Percentiles rank a stretch among this genome's conserved stretches.
phyloP scores from a whole-genome alignment of 495 filamentous ascomycete genomes.

The Annulohypoxylon nitens region DNA sequence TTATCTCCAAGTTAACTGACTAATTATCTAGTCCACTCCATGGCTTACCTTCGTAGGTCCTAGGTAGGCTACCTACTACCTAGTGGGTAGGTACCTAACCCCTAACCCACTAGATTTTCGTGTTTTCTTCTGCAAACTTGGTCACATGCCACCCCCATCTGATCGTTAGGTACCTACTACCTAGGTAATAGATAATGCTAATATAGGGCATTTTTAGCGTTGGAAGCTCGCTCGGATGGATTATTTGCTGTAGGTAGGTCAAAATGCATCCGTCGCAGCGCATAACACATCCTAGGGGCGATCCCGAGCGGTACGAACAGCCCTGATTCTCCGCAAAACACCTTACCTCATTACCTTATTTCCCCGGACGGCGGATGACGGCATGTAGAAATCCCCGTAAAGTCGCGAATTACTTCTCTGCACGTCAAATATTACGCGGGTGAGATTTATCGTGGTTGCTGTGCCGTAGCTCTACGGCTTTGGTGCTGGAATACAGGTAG shows the following conservation, averaged over 20 bases:
- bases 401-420: neutral
- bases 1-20: slow-evolving; percentile 25
- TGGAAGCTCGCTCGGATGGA: neutral
- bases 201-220: neutral
- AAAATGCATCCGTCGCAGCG: slow-evolving; percentile 10
- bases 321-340: slow-evolving; percentile 16
- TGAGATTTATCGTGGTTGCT: slow-evolving; percentile 3
- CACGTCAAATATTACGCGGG: neutral
- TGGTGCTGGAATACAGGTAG: slow-evolving; percentile 5
- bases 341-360: neutral
- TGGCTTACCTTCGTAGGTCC: too few relatives aligned
- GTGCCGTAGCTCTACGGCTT: neutral
- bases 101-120: slow-evolving; percentile 4
- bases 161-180: neutral
- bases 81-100: neutral
- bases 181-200: too few relatives aligned
- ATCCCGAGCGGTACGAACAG: slow-evolving; percentile 13
- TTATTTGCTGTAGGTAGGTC: slow-evolving; percentile 6
- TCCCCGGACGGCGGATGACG: slow-evolving; percentile 24
- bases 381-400: neutral
- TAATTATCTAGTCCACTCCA: neutral
- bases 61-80: too few relatives aligned
- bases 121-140: slow-evolving; percentile 14
- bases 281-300: slow-evolving; percentile 35
- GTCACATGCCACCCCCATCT: slow-evolving; percentile 3